These are phyloP conservation scores for Fremontodendron californicum DNA, from an alignment of 345 rosid genomes.

Conservation along the genomic window DNA sequence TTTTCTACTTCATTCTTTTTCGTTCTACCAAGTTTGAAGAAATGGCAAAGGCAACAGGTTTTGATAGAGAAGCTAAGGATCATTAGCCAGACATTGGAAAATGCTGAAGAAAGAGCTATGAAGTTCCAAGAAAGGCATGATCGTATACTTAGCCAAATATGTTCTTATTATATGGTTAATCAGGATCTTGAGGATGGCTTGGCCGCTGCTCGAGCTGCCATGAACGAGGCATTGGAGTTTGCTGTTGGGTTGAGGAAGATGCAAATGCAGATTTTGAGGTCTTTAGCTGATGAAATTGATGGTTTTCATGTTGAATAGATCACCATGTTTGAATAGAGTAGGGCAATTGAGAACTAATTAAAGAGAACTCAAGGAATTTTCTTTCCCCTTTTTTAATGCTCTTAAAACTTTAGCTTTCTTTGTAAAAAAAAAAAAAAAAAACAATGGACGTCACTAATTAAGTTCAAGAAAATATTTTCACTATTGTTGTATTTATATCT, in stretches of 20 bases:
- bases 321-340: not conserved
- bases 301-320: not conserved
- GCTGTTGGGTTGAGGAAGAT: conserved; percentile 43
- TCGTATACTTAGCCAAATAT: conserved; percentile 37
- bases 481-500: too few relatives aligned
- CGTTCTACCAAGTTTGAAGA: conserved; percentile 29
- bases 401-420: not conserved
- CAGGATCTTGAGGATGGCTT: conserved; percentile 44
- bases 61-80: conserved; percentile 42
- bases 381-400: not conserved
- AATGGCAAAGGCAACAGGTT: conserved; percentile 29
- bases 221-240: conserved; percentile 48
- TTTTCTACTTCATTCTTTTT: conserved; percentile 44
- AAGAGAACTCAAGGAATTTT: not conserved
- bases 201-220: conserved; percentile 36
- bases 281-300: conserved; percentile 30
- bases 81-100: conserved; percentile 42
- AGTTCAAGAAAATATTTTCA: not conserved
- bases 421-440: too few relatives aligned
- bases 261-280: conserved; percentile 40
- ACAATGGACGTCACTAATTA: too few relatives aligned
- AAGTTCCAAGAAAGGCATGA: conserved; percentile 60
- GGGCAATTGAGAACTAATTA: not conserved
- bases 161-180: conserved; percentile 45
- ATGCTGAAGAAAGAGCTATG: conserved; percentile 45